Evolutionary conservation across 1,284 basidiomycete species (phyloP).

Genomic region (Cystobasidium pallidum): DNA sequence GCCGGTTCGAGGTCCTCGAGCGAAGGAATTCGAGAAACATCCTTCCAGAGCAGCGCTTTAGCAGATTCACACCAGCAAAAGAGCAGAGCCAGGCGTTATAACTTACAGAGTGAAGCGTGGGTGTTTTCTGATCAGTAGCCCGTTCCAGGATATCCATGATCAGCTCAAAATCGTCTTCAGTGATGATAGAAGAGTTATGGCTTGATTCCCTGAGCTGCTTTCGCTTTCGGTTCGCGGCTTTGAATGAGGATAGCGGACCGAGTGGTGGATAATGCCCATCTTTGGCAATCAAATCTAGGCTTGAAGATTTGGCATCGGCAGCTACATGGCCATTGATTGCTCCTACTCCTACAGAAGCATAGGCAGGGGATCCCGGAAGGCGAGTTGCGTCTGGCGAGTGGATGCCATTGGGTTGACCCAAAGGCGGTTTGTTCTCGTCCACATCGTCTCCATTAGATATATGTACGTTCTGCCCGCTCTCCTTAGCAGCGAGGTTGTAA

Average conservation of each 20-base stretch:
- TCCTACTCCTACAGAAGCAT: not conserved
- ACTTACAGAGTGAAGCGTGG: slow-evolving; percentile 85
- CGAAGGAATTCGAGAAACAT: slow-evolving; percentile 64
- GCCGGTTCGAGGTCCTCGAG: slow-evolving; percentile 75
- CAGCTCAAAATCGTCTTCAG: slow-evolving; percentile 90
- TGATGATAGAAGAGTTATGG: slow-evolving; percentile 63
- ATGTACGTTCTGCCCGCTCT: not conserved
- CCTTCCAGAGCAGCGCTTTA: too few species aligned
- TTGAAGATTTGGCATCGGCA: not conserved
- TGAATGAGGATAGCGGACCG: slow-evolving; percentile 9
- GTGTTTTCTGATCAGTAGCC: slow-evolving; percentile 82
- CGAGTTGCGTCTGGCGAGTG: not conserved
- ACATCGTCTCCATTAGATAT: slow-evolving; percentile 8
- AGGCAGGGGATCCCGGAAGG: not conserved
- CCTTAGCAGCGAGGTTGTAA: slow-evolving; percentile 64
- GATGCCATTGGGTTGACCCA: not conserved
- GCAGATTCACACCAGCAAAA: too few species aligned
- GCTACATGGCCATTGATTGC: not conserved
- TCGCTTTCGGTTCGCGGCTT: slow-evolving; percentile 48
- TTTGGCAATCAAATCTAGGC: slow-evolving; percentile 14
- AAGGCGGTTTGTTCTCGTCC: slow-evolving; percentile 27
- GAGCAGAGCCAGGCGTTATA: slow-evolving; percentile 55
- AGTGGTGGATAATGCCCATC: slow-evolving; percentile 40
- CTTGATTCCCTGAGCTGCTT: slow-evolving; percentile 48
- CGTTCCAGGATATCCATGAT: slow-evolving; percentile 95